phyloP scores from a whole-genome alignment of 1,284 basidiomycete genomes.

The Fistulina hepatica region DNA sequence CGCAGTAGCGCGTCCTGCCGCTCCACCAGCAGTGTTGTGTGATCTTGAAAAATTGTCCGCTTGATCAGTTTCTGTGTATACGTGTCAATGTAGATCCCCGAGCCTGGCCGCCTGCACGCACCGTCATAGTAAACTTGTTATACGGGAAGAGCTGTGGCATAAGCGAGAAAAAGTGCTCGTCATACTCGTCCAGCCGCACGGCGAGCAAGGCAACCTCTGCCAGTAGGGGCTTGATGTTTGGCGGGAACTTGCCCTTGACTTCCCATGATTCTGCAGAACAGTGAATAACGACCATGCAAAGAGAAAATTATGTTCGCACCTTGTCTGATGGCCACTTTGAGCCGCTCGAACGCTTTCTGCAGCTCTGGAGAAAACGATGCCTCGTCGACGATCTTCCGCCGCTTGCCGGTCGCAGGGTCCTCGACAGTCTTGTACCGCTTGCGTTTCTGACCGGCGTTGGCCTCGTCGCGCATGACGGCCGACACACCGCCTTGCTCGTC shows the following conservation, averaged over 20 bases:
- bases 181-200: conserved; percentile 76
- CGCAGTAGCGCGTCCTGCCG: conserved; percentile 53
- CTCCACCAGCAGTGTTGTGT: conserved; percentile 48
- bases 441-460: conserved; percentile 34
- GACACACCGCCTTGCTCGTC: neutral
- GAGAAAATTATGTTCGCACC: conserved; percentile 27
- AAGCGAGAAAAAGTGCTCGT: conserved; percentile 83
- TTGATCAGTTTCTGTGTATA: conserved; percentile 66
- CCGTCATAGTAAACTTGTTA: conserved; percentile 84
- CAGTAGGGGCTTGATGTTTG: conserved; percentile 64
- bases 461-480: conserved; percentile 15
- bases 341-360: conserved; percentile 47
- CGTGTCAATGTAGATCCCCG: conserved; percentile 1
- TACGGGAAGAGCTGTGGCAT: conserved; percentile 87
- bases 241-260: conserved; percentile 82
- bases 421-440: conserved; percentile 38
- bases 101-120: conserved; percentile 26
- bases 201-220: conserved; percentile 67
- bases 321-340: conserved; percentile 51
- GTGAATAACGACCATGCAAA: neutral
- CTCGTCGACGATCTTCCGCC: conserved; percentile 58
- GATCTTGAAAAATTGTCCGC: conserved; percentile 62
- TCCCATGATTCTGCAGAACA: conserved; percentile 48
- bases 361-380: conserved; percentile 61
- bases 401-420: conserved; percentile 41